Conservation (phyloP, 2,329 filamentous ascomycete genomes). For the Periconia digitata region DNA sequence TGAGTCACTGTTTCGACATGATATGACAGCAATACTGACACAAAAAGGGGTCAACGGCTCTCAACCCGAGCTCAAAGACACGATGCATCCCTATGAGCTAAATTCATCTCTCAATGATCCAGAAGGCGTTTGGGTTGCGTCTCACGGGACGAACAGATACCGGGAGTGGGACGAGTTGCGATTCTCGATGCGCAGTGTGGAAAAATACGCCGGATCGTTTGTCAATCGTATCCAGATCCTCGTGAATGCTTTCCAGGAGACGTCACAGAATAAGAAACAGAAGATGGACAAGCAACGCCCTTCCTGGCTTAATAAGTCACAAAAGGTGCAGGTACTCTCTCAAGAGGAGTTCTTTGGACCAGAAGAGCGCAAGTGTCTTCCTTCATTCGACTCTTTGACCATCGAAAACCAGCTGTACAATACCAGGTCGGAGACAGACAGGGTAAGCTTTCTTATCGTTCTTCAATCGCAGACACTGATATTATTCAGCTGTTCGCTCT, state of each 20-base stretch:
- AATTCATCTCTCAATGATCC: slow-evolving; percentile 46
- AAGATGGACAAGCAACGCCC: slow-evolving; percentile 38
- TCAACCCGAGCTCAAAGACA: slow-evolving; percentile 40
- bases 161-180: slow-evolving; percentile 51
- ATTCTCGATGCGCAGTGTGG: slow-evolving; percentile 48
- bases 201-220: slow-evolving; percentile 45
- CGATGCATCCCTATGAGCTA: slow-evolving; percentile 44
- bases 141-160: slow-evolving; percentile 48
- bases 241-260: slow-evolving; percentile 43
- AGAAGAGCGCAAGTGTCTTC: slow-evolving; percentile 42
- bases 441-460: slow-evolving; percentile 13
- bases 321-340: slow-evolving; percentile 43
- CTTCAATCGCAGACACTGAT: slow-evolving; percentile 4
- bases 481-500: slow-evolving; percentile 42
- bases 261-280: neutral
- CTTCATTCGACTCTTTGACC: slow-evolving; percentile 49
- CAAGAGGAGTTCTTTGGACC: slow-evolving; percentile 49
- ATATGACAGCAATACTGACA: neutral
- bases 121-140: slow-evolving; percentile 45
- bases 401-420: slow-evolving; percentile 50
- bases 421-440: slow-evolving; percentile 45
- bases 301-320: slow-evolving; percentile 39
- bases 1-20: slow-evolving; percentile 10
- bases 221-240: slow-evolving; percentile 49
- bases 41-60: slow-evolving; percentile 47